Conservation (phyloP, 176 grass and related monocot genomes). For the Thinopyrum elongatum region DNA sequence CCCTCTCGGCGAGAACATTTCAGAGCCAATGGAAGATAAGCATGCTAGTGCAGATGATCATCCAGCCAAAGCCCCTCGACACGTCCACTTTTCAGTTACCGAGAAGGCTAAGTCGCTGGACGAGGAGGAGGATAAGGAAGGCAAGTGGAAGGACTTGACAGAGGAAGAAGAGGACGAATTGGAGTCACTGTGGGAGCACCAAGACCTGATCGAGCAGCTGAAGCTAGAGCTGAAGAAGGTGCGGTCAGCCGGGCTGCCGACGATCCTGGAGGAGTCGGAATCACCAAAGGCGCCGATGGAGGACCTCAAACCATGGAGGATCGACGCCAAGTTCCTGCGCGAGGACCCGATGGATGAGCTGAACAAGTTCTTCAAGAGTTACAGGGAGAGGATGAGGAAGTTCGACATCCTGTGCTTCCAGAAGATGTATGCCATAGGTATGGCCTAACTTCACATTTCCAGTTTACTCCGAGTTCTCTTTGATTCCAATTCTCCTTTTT, state of each 20-base stretch:
- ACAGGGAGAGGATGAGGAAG: slow-evolving; percentile 97
- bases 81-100: slow-evolving; percentile 26
- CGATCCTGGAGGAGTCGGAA: slow-evolving; percentile 88
- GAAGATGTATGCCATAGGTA: slow-evolving; percentile 97
- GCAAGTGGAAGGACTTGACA: slow-evolving; percentile 57
- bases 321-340: slow-evolving; percentile 70
- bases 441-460: slow-evolving; percentile 8
- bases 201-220: slow-evolving; percentile 92
- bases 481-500: slow-evolving; percentile 9
- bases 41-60: neutral
- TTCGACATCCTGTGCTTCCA: slow-evolving; percentile 89
- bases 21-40: neutral
- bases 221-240: slow-evolving; percentile 93
- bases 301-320: slow-evolving; percentile 89
- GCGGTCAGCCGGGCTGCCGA: slow-evolving; percentile 58
- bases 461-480: neutral
- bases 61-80: slow-evolving; percentile 22
- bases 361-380: slow-evolving; percentile 94
- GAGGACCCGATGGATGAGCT: slow-evolving; percentile 91
- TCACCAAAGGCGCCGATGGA: slow-evolving; percentile 63
- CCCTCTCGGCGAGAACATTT: neutral
- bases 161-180: slow-evolving; percentile 81
- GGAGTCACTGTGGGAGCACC: slow-evolving; percentile 93
- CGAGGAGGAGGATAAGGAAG: slow-evolving; percentile 28
- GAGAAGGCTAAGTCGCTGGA: slow-evolving; percentile 35